phyloP scores from a whole-genome alignment of 306 rosid genomes.

The Prunus fruticosa region DNA sequence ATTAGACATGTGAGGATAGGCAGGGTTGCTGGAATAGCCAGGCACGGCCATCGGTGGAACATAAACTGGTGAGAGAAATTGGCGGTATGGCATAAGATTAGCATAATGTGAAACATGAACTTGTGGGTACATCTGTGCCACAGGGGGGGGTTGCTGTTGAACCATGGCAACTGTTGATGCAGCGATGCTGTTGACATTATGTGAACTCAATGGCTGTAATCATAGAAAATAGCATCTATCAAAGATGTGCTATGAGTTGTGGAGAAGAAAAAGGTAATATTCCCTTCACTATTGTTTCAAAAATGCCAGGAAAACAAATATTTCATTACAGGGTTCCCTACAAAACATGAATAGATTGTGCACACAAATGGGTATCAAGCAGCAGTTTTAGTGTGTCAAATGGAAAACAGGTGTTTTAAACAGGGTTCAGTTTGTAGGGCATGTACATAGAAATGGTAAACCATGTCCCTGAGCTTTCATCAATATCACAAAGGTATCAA shows the following conservation, averaged over 20 bases:
- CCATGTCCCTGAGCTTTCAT: not conserved
- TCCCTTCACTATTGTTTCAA: not conserved
- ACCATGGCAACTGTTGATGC: constrained; percentile 72
- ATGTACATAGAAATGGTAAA: not conserved
- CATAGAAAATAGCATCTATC: constrained; percentile 8
- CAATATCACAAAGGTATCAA: not conserved
- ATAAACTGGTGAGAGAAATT: constrained; percentile 81
- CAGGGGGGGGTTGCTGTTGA: constrained; percentile 75
- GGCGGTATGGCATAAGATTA: constrained; percentile 91
- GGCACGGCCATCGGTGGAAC: constrained; percentile 99
- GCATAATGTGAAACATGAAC: constrained; percentile 87
- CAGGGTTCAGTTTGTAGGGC: not conserved
- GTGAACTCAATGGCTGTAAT: constrained; percentile 62
- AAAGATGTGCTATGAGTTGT: not conserved
- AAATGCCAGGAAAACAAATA: not conserved
- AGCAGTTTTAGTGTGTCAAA: not conserved
- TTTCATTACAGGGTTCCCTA: not conserved
- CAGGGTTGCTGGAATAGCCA: constrained; percentile 78
- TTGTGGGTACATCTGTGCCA: constrained; percentile 97
- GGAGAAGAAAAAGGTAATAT: not conserved
- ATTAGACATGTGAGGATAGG: constrained; percentile 87
- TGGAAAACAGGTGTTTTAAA: not conserved
- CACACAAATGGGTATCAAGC: not conserved
- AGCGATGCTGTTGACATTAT: constrained; percentile 50
- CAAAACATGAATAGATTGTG: not conserved